A percentile compares a stretch with the other conserved stretches of the same genome.
phyloP scores from a whole-genome alignment of 768 basidiomycete genomes.

The Chalciporus pseudorubinellus region DNA sequence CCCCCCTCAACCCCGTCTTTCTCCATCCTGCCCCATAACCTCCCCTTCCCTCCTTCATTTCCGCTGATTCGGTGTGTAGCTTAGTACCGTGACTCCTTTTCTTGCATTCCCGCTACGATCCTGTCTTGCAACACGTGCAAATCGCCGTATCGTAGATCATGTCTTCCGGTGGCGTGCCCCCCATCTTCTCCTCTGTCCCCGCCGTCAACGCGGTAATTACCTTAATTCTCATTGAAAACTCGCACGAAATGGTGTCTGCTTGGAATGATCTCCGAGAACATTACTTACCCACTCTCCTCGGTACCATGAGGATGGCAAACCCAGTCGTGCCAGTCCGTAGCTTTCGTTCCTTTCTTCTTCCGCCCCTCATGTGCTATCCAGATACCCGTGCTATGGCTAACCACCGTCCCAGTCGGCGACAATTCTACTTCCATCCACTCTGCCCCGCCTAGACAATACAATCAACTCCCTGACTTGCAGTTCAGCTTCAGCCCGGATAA shows the following conservation, averaged over 20 bases:
- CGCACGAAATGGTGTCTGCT: constrained; percentile 39
- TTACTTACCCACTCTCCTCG: constrained; percentile 43
- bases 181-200: constrained; percentile 23
- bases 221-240: constrained; percentile 59
- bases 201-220: constrained; percentile 27
- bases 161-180: constrained; percentile 6
- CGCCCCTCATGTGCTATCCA: constrained; percentile 5
- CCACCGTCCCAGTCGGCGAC: constrained; percentile 41
- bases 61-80: constrained; percentile 5
- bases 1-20: not conserved
- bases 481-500: constrained; percentile 45
- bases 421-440: constrained; percentile 19
- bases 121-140: constrained; percentile 13
- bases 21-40: not conserved
- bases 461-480: constrained; percentile 39
- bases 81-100: not conserved
- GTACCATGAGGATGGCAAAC: constrained; percentile 39
- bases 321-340: constrained; percentile 41
- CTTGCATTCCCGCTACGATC: not conserved
- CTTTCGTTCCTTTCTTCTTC: not conserved
- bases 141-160: constrained; percentile 13
- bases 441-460: constrained; percentile 40
- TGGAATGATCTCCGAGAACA: constrained; percentile 52
- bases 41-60: constrained; percentile 5
- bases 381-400: constrained; percentile 43